Conservation (phyloP, 2,329 filamentous ascomycete genomes). For the Colletotrichum scovillei region DNA sequence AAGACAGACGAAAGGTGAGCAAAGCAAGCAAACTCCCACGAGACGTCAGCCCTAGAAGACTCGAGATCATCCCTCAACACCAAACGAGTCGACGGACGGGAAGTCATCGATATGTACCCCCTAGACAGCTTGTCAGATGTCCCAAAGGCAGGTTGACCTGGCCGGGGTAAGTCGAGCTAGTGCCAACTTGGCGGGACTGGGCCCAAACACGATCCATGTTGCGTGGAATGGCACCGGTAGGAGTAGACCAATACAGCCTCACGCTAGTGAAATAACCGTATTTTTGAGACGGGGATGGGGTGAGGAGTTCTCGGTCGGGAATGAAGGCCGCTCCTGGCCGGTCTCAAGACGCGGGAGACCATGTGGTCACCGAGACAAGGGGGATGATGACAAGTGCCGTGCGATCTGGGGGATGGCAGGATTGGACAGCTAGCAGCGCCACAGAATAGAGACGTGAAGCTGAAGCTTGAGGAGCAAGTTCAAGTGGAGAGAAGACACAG, state of each 20-base stretch:
- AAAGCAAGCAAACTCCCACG: not conserved
- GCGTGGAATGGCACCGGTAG: not conserved
- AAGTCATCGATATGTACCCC: slow-evolving; percentile 19
- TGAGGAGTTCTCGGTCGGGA: slow-evolving; percentile 12
- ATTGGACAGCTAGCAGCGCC: not conserved
- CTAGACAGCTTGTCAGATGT: not conserved
- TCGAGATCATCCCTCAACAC: not conserved
- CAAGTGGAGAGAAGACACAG: not conserved
- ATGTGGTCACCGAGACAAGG: slow-evolving; percentile 8
- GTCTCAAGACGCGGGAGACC: slow-evolving; percentile 10
- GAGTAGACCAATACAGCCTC: slow-evolving; percentile 11
- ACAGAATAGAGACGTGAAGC: not conserved
- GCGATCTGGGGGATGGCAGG: slow-evolving; percentile 2
- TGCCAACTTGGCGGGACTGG: slow-evolving; percentile 22
- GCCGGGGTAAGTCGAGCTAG: slow-evolving; percentile 6
- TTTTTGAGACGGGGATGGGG: slow-evolving; percentile 8
- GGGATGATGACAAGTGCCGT: slow-evolving; percentile 3
- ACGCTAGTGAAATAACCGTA: slow-evolving; percentile 22
- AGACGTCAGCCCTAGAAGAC: slow-evolving; percentile 19
- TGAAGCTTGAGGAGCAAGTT: not conserved
- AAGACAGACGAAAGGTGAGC: not conserved
- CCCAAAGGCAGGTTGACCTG: not conserved
- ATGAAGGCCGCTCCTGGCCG: not conserved
- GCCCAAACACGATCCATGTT: slow-evolving; percentile 20
- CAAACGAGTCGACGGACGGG: not conserved